A percentile compares a stretch with the other conserved stretches of the same genome.
Conservation (phyloP, 2,329 filamentous ascomycete genomes). For the Phyllosticta ampelicida region DNA sequence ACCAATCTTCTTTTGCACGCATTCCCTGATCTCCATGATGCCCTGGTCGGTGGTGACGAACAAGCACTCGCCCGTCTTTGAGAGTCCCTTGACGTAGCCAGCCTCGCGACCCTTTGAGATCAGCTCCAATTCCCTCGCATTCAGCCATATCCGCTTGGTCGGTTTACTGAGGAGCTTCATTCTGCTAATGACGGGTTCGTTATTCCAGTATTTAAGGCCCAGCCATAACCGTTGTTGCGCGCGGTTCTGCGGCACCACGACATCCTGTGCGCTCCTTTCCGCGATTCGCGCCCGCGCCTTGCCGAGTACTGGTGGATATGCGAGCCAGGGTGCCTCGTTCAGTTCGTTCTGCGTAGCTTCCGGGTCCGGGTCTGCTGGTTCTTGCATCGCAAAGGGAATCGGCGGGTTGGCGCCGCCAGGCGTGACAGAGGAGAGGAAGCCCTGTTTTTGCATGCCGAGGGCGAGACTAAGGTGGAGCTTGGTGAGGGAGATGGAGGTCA, state of each 20-base stretch:
- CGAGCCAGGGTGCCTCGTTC: conserved; percentile 32
- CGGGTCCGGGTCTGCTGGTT: neutral
- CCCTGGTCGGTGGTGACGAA: conserved; percentile 70
- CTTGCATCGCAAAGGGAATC: conserved; percentile 3
- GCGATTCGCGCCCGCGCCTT: conserved; percentile 17
- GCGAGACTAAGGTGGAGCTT: conserved; percentile 69
- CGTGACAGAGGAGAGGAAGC: conserved; percentile 71
- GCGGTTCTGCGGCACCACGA: conserved; percentile 46
- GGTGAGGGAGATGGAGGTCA: conserved; percentile 72
- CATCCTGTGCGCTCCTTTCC: neutral
- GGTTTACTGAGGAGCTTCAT: conserved; percentile 62
- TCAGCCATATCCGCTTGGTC: conserved; percentile 58
- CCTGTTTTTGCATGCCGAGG: conserved; percentile 69
- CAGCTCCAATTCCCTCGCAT: conserved; percentile 49
- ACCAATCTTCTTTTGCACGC: conserved; percentile 68
- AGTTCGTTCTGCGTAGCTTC: conserved; percentile 19
- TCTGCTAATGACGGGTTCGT: conserved; percentile 62
- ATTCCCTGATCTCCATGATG: conserved; percentile 72
- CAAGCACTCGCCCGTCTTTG: conserved; percentile 67
- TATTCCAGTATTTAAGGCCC: conserved; percentile 81
- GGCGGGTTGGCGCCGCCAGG: conserved; percentile 53
- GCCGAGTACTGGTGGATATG: conserved; percentile 29
- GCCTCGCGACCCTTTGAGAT: conserved; percentile 59
- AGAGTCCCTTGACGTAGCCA: conserved; percentile 60
- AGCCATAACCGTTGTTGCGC: conserved; percentile 71